These are phyloP conservation scores for Sporothrix phasma DNA, from an alignment of 2,329 filamentous ascomycete species.

Conservation along the genomic window DNA sequence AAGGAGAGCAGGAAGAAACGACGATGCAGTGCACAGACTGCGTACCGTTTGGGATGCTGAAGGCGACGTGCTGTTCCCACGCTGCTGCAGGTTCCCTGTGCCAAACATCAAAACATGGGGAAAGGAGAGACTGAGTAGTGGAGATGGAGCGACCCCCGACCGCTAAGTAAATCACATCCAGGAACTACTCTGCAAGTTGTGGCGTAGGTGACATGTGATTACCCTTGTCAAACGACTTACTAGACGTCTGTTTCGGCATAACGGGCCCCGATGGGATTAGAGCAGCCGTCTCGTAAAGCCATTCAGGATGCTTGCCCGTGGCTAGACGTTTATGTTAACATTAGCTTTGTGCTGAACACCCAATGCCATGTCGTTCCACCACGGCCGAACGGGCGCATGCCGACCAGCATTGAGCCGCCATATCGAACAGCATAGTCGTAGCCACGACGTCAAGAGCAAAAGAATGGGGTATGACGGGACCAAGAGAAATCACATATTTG, in stretches of 20 bases:
- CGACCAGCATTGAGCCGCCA: neutral
- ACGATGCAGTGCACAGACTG: too few species aligned
- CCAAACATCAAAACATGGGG: neutral
- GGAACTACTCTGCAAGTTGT: neutral
- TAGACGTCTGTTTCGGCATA: neutral
- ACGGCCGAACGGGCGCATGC: constrained; percentile 12
- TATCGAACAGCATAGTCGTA: neutral
- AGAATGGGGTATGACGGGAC: neutral
- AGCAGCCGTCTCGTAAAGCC: neutral
- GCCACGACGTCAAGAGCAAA: neutral
- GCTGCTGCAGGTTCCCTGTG: neutral
- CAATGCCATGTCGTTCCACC: constrained; percentile 6
- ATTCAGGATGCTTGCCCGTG: neutral
- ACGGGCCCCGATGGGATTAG: neutral
- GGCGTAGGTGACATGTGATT: constrained; percentile 2
- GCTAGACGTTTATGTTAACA: neutral
- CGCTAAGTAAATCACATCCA: neutral
- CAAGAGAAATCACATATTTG: neutral
- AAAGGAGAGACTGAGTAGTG: neutral
- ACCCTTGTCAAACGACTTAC: neutral
- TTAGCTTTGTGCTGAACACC: neutral
- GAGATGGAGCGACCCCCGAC: neutral
- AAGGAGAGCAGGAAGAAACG: neutral
- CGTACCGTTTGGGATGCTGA: too few species aligned
- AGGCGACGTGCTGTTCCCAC: neutral